These are phyloP conservation scores for Candida chilensis DNA, from an alignment of 805 yeast species.

Conservation along the genomic window DNA sequence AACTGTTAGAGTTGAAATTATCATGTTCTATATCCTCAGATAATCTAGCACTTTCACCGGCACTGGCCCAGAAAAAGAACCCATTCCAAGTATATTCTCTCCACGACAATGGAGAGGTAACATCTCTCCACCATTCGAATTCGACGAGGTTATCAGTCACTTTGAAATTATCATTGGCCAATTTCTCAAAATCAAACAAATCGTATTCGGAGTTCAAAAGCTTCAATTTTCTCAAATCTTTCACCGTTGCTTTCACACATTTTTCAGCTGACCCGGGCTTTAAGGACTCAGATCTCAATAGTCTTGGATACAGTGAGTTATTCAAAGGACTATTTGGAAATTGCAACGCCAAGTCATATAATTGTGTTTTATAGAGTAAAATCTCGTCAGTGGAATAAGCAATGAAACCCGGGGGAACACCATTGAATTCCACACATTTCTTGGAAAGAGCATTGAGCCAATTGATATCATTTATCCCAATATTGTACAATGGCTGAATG, in stretches of 20 bases:
- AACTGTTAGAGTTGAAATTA: too few relatives aligned
- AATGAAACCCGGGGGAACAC: conserved; percentile 26
- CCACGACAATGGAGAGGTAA: conserved; percentile 44
- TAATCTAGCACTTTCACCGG: conserved; percentile 48
- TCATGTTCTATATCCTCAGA: conserved; percentile 30
- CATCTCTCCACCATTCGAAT: conserved; percentile 34
- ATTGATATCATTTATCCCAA: conserved; percentile 50
- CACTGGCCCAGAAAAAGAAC: conserved; percentile 82
- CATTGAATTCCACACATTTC: too few relatives aligned
- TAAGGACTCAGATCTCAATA: conserved; percentile 3
- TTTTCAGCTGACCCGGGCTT: conserved; percentile 5
- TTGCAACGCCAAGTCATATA: conserved; percentile 38
- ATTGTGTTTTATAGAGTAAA: conserved; percentile 38
- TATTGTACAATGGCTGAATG: conserved; percentile 48
- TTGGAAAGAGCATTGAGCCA: conserved; percentile 14
- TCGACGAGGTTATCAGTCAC: conserved; percentile 8
- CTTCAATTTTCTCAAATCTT: conserved; percentile 24
- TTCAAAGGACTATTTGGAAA: conserved; percentile 8
- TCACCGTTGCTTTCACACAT: conserved; percentile 17
- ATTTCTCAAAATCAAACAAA: conserved; percentile 3
- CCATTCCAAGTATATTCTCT: conserved; percentile 58
- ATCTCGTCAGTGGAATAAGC: conserved; percentile 66
- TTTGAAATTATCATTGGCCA: not conserved
- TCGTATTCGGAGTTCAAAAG: conserved; percentile 11
- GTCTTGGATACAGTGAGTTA: conserved; percentile 8